Base-by-base conservation (phyloP, 306 rosid species). In the Vicia faba region DNA sequence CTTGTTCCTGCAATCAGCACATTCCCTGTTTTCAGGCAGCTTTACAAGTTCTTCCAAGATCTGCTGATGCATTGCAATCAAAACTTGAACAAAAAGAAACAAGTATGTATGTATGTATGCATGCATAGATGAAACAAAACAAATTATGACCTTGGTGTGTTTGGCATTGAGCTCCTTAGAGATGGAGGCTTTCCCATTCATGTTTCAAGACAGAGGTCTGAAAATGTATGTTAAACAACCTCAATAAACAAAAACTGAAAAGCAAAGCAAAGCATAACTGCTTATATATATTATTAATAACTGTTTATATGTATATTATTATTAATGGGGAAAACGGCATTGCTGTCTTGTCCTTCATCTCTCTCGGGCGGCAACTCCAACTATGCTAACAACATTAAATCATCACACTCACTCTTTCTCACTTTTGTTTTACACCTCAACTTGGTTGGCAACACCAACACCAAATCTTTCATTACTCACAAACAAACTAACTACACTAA, bases 1-100 rank as follows among this genome's bases (percentile, higher is more conserved):
- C 97, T 88, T 88, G 80, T 69, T 85, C 69, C 75, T 66, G 75
- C 97, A 91, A 45, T 91, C 97, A 15, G 97, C 97, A 80, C 97
- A 91, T 79, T 86, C 87, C 83, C 80, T 73, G 69, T 91, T 91
- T 51, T 82, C 84, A 15, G 97, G 96, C 38, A 83, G 85, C 84
- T 82, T 91, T 53, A 88, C 77, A 66, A 91, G 91, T 56, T 84
- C 86, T 76, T 86, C 91, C 53, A 91, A 74, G 71, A 88, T 85
- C 97, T 91, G 91, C 3, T 11, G 38, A 33, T 33, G 38, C 38
- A 33, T 33, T 33, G 38, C 38, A 33, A 9, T 33, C 38, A 33
- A 33, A 39, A 39, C 1, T 39, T 39, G 44, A 39, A 39, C 11
- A 39, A 39, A 39, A 11, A 39, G 13, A 39, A 39, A 39, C 43